phyloP scores from a whole-genome alignment of 768 basidiomycete genomes.

The Termitomyces sp. region DNA sequence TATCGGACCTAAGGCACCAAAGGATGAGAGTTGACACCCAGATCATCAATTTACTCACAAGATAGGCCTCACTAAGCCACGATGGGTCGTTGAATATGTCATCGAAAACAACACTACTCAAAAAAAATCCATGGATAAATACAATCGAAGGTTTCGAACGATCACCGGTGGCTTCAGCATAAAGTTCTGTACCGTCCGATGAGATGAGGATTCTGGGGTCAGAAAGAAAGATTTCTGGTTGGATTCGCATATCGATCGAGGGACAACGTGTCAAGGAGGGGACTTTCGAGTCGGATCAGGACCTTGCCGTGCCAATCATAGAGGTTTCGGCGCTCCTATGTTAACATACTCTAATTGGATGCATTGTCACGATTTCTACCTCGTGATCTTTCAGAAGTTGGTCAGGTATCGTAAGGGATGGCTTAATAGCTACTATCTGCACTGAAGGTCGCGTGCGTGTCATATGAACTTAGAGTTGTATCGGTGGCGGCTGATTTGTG shows the following conservation, averaged over 20 bases:
- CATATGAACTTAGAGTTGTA: not conserved
- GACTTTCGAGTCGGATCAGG: not conserved
- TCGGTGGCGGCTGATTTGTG: not conserved
- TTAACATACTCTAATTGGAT: not conserved
- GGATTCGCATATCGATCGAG: constrained; percentile 3
- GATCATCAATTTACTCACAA: constrained; percentile 15
- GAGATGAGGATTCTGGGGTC: constrained; percentile 20
- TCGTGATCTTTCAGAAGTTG: not conserved
- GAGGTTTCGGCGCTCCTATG: not conserved
- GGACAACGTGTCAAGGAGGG: not conserved
- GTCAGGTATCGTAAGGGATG: not conserved
- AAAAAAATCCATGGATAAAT: constrained; percentile 31
- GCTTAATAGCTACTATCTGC: not conserved
- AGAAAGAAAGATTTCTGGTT: not conserved
- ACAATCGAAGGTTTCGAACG: constrained; percentile 29
- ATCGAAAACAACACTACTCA: constrained; percentile 27
- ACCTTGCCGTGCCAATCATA: not conserved
- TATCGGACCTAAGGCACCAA: constrained; percentile 22
- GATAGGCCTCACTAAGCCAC: constrained; percentile 21
- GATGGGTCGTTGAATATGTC: constrained; percentile 25
- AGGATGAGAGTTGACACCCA: not conserved
- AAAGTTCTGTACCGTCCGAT: constrained; percentile 32
- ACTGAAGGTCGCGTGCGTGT: not conserved
- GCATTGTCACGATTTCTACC: not conserved
- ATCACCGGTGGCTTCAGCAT: constrained; percentile 31